Conservation (phyloP, 2,329 filamentous ascomycete species). For the Emmonsiellopsis sp. region DNA sequence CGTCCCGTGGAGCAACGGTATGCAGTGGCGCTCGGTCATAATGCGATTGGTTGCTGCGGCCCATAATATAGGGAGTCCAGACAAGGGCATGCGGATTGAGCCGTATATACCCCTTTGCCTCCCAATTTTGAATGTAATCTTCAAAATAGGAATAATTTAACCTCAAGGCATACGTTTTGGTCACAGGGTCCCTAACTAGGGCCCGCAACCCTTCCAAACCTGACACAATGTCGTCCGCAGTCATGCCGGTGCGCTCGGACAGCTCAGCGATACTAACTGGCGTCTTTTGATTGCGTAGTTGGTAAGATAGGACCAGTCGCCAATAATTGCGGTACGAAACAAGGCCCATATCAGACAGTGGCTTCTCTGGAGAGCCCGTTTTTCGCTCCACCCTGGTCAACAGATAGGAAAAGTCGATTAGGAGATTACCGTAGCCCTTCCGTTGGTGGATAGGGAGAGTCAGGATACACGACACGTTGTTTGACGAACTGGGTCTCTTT, state of each 20-base stretch:
- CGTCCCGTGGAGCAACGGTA: conserved; percentile 78
- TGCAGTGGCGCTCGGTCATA: conserved; percentile 78
- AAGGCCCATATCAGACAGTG: conserved; percentile 92
- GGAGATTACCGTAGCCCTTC: conserved; percentile 89
- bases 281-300: conserved; percentile 57
- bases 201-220: conserved; percentile 83
- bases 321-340: conserved; percentile 98
- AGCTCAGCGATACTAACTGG: conserved; percentile 45
- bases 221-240: conserved; percentile 89
- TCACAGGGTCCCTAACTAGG: conserved; percentile 79
- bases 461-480: conserved; percentile 96
- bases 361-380: conserved; percentile 93
- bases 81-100: conserved; percentile 71
- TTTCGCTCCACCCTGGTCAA: conserved; percentile 88
- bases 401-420: conserved; percentile 98
- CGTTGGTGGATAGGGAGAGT: conserved; percentile 94
- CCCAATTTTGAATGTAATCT: conserved; percentile 81
- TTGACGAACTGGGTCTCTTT: conserved; percentile 85
- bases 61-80: conserved; percentile 98
- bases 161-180: conserved; percentile 79
- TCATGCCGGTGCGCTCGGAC: conserved; percentile 88
- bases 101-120: conserved; percentile 76
- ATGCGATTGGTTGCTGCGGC: conserved; percentile 68
- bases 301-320: conserved; percentile 78
- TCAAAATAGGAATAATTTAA: conserved; percentile 78